Base-by-base conservation (phyloP, 768 basidiomycete genomes). In the Leucocoprinus leucothites region DNA sequence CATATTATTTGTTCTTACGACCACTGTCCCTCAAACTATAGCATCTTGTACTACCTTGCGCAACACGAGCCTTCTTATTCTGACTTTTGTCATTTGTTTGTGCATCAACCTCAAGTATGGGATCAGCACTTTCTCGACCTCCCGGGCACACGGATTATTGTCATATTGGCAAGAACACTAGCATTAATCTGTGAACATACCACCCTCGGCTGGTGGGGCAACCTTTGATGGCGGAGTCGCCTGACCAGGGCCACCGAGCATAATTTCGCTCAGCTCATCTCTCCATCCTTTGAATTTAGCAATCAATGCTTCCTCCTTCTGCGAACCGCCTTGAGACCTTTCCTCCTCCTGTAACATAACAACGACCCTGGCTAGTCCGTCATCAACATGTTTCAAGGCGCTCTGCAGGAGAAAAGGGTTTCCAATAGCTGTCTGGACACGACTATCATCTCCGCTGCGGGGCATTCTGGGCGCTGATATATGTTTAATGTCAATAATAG, bases 401-500 rank as follows among this genome's bases (percentile, higher is more conserved):
- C 65, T 66, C 26, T 72, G 64, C 65, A 81, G 74, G 3, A 79
- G 67, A 59, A 71, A 80, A 1, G 80, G 76, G 58, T 81, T 83
- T 18, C 77, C 77, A 9, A 77, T 66, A 42, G 64, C 54, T 18
- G 63, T 63, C n/a, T 55, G n/a, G 9, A 67, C 53, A 61, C 63
- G 44, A 52, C 66, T 1, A 64, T 64, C 22, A 60, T 57, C 65
- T 63, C 14, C 64, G 62, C 46, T 67, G 57, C 18, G 62, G 58
- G 62, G 51, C 5, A 50, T 44, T 24, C 40, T 53, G 7, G 51
- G 28, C 18, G 25, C 53, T 55, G n/a, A 21, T 2, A 34, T 9
- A 24, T 19, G 6, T 6, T 43, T 19, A 14, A 3, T 43, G 1
- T 50, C 40, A 11, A 24, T 25, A 16, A 26, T 13, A 35, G 14